Evolutionary conservation across 495 filamentous ascomycete genomes (phyloP), one percentile per base, ranked within the genome.

Genomic region (Aspergillus cristatus): DNA sequence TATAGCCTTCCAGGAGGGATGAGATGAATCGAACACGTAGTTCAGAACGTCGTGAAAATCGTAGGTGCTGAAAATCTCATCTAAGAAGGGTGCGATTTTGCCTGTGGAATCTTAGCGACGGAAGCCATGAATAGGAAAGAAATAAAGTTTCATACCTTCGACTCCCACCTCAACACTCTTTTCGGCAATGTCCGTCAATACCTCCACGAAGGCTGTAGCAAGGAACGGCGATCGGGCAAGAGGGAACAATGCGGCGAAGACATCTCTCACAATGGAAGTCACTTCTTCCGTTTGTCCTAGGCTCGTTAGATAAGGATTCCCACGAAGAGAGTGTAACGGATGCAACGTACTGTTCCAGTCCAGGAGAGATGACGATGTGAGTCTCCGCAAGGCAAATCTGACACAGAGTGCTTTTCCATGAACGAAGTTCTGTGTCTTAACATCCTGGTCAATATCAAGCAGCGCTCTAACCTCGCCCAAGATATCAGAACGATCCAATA

Each of bases 391-490:
- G 10, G 74, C 46, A 40, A 74, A 73, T 34, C 66, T 70, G 6
- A 70, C 48, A 45, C 63, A 70, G 10, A 81, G 50, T 8, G 73
- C 50, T 28, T 59, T 56, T n/a, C 77, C 78, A 50, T 97, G 90
- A 1, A 84, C 36, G 17, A 52, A 58, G 41, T 84, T 83, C 41
- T 76, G 71, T n/a, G 67, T 64, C 2, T 52, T 48, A 0, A 50
- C 55, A 3, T 58, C 48, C 1, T 47, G 49, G 1, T 59, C 42
- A 3, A 34, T 38, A 8, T 50, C 42, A 6, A 88, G 37, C 7
- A 89, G 60, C 2, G 43, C 28, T 6, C 46, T 48, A 12, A 82
- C 55, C 14, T 69, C 68, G 2, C 52, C 38, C 3, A 72, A 47
- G 50, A 79, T 76, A n/a, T 72, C 56, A 5, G 58, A 41, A 12